These are phyloP conservation scores for Emericellopsis terricola DNA, from an alignment of 495 filamentous ascomycete species.

Conservation along the genomic window DNA sequence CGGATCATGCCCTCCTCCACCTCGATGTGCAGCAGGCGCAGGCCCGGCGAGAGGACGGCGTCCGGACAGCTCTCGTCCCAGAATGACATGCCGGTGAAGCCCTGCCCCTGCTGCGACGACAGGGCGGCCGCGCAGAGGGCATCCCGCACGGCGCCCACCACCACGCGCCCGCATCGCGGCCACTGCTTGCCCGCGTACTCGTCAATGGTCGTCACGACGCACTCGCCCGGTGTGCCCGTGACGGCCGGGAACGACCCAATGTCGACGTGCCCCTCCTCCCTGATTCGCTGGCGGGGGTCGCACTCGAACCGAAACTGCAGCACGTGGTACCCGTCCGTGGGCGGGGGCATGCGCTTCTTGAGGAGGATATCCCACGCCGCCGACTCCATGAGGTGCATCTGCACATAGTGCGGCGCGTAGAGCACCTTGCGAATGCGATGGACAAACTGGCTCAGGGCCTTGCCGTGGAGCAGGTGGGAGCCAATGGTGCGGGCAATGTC, in stretches of 20 bases:
- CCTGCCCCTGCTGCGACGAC: not conserved
- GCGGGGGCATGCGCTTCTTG: not conserved
- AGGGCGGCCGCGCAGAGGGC: not conserved
- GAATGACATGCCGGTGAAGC: not conserved
- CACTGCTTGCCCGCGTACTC: constrained; percentile 1
- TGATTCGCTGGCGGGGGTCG: not conserved
- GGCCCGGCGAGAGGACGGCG: not conserved
- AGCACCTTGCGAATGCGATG: not conserved
- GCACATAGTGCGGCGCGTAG: constrained; percentile 1
- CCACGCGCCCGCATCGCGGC: not conserved
- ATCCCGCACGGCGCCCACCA: not conserved
- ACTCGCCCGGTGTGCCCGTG: not conserved
- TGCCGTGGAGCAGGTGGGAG: not conserved
- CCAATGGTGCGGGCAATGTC: constrained; percentile 1
- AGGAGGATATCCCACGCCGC: constrained; percentile 1
- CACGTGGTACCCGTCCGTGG: constrained; percentile 2
- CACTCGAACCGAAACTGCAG: constrained; percentile 2
- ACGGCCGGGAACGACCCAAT: constrained; percentile 1
- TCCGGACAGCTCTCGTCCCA: constrained; percentile 1
- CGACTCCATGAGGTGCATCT: constrained; percentile 2
- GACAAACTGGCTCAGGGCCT: not conserved
- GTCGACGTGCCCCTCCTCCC: not conserved
- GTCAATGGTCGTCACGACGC: not conserved
- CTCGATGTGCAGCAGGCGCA: constrained; percentile 1
- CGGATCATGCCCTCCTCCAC: not conserved